phyloP scores from a whole-genome alignment of 1,284 basidiomycete species.

The Heterobasidion annosum region DNA sequence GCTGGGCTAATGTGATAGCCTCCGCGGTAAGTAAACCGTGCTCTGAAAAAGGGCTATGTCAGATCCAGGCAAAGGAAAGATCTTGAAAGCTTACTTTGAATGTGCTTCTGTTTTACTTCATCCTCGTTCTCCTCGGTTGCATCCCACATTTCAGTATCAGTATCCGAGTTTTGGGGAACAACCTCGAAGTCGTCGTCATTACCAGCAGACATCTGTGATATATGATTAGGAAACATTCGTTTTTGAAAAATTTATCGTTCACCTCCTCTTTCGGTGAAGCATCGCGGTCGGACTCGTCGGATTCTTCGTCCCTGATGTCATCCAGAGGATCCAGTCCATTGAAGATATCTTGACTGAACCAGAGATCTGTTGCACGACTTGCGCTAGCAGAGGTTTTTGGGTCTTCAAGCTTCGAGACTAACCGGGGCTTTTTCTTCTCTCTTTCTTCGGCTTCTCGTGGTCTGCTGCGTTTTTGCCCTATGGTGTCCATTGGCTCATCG shows the following conservation, averaged over 20 bases:
- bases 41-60: constrained; percentile 34
- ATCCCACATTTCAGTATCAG: constrained; percentile 68
- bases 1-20: constrained; percentile 87
- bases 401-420: constrained; percentile 31
- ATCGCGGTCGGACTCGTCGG: constrained; percentile 23
- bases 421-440: constrained; percentile 31
- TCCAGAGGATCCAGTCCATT: constrained; percentile 56
- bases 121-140: constrained; percentile 75
- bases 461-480: constrained; percentile 32
- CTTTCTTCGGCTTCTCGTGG: constrained; percentile 22
- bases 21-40: constrained; percentile 86
- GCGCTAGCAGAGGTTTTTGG: constrained; percentile 22
- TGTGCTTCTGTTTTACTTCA: constrained; percentile 59
- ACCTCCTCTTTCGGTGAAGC: constrained; percentile 20
- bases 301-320: constrained; percentile 24
- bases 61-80: neutral
- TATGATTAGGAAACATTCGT: neutral
- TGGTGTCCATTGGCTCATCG: constrained; percentile 21
- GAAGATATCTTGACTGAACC: constrained; percentile 97
- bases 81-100: constrained; percentile 49
- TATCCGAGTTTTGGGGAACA: constrained; percentile 50
- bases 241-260: neutral
- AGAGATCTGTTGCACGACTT: constrained; percentile 56
- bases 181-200: constrained; percentile 62
- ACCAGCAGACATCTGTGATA: constrained; percentile 12